Evolutionary conservation across 768 basidiomycete species (phyloP).

Genomic region (Crepidotus variabilis): DNA sequence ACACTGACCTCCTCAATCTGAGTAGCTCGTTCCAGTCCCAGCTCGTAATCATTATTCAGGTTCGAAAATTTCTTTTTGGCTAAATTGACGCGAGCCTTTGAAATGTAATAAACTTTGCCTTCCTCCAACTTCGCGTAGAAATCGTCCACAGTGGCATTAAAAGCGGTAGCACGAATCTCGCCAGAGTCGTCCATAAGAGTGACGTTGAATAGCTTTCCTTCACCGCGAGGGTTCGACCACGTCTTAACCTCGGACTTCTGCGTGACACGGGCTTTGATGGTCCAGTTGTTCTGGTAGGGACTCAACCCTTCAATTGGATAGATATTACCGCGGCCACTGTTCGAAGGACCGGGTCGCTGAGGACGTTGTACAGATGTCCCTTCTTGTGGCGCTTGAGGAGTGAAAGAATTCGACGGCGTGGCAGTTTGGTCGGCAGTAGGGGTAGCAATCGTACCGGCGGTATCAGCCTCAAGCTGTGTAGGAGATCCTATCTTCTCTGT

Average conservation of each 20-base stretch:
- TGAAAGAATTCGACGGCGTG: constrained; percentile 25
- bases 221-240: constrained; percentile 88
- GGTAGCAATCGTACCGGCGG: constrained; percentile 7
- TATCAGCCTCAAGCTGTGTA: constrained; percentile 22
- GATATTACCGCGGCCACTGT: constrained; percentile 30
- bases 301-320: constrained; percentile 92
- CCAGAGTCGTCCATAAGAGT: constrained; percentile 95
- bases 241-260: constrained; percentile 84
- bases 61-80: constrained; percentile 97
- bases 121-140: constrained; percentile 85
- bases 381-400: constrained; percentile 12
- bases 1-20: constrained; percentile 75
- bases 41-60: constrained; percentile 88
- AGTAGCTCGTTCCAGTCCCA: constrained; percentile 78
- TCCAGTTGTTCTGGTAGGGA: constrained; percentile 99
- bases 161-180: constrained; percentile 87
- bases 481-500: constrained; percentile 74
- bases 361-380: constrained; percentile 19
- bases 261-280: constrained; percentile 91
- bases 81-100: constrained; percentile 87
- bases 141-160: constrained; percentile 81
- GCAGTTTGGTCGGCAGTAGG: constrained; percentile 18
- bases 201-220: constrained; percentile 92
- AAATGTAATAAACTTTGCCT: constrained; percentile 89
- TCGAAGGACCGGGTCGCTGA: constrained; percentile 17